These are phyloP conservation scores for Nannochloropsis granulata DNA, from an alignment of 108 stramenopile genomes.

Conservation along the genomic window DNA sequence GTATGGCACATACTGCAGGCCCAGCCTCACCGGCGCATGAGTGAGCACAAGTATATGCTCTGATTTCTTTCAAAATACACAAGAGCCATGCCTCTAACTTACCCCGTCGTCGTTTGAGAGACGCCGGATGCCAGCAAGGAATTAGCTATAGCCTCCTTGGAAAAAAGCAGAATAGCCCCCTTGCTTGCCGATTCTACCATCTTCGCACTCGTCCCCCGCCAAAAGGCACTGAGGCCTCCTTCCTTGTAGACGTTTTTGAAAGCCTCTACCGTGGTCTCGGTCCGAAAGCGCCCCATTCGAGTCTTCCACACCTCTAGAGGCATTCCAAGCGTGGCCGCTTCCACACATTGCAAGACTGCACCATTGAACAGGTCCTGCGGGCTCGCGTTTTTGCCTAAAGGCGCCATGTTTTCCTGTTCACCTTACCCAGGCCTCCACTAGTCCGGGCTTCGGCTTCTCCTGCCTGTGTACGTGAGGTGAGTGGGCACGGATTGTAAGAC, in stretches of 20 bases:
- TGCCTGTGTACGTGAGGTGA: too few species aligned
- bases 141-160: conserved; percentile 9
- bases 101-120: not conserved
- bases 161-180: conserved; percentile 12
- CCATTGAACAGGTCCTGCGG: conserved; percentile 4
- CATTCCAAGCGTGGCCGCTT: conserved; percentile 16
- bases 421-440: too few species aligned
- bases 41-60: not conserved
- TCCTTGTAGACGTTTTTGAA: conserved; percentile 6
- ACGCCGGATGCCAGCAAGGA: not conserved
- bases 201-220: conserved; percentile 8
- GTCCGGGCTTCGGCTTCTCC: too few species aligned
- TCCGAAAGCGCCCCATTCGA: conserved; percentile 23
- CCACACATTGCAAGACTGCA: conserved; percentile 1
- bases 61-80: not conserved
- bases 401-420: not conserved
- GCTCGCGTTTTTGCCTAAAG: not conserved
- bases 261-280: conserved; percentile 2
- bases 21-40: too few species aligned
- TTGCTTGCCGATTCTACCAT: conserved; percentile 17
- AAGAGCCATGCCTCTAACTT: not conserved
- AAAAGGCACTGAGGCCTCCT: conserved; percentile 15
- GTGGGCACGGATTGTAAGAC: too few species aligned
- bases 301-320: conserved; percentile 36
- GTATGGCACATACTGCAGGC: too few species aligned